Conservation (phyloP, 495 filamentous ascomycete species). For the Podospora didyma region DNA sequence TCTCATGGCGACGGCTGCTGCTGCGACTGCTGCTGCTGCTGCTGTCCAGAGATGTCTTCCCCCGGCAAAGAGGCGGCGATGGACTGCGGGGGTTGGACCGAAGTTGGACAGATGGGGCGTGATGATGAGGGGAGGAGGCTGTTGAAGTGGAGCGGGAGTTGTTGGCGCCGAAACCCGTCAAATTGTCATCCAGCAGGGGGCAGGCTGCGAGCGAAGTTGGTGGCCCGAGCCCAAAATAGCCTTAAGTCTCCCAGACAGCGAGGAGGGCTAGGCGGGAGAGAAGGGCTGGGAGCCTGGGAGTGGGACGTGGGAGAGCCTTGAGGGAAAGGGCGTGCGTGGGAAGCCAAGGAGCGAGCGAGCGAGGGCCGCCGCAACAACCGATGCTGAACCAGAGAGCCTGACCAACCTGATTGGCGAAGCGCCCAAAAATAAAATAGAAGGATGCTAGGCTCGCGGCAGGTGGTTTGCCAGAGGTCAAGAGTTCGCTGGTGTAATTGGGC, state of each 20-base stretch:
- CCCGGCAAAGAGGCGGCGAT: slow-evolving; percentile 22
- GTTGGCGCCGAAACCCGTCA: slow-evolving; percentile 19
- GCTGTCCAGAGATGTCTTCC: background rate
- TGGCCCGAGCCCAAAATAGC: slow-evolving; percentile 25
- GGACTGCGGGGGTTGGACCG: slow-evolving; percentile 1
- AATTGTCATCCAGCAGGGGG: slow-evolving; percentile 18
- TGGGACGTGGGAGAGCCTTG: too few species aligned
- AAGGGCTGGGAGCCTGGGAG: background rate
- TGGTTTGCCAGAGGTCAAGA: too few species aligned
- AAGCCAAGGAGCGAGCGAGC: too few species aligned
- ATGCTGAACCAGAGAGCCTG: too few species aligned
- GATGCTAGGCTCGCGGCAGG: too few species aligned
- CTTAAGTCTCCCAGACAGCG: slow-evolving; percentile 1
- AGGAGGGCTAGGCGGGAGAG: background rate
- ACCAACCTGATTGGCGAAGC: background rate
- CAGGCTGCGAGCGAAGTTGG: slow-evolving; percentile 7
- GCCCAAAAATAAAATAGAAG: too few species aligned
- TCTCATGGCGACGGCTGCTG: slow-evolving; percentile 18
- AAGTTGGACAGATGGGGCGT: background rate
- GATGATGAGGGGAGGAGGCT: slow-evolving; percentile 10
- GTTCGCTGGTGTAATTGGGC: too few species aligned
- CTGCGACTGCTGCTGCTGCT: slow-evolving; percentile 1
- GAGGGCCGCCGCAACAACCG: too few species aligned
- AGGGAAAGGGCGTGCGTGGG: too few species aligned
- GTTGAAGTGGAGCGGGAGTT: slow-evolving; percentile 17